Conservation (phyloP, 164 flowering plant genomes). For the Umbellularia californica region DNA sequence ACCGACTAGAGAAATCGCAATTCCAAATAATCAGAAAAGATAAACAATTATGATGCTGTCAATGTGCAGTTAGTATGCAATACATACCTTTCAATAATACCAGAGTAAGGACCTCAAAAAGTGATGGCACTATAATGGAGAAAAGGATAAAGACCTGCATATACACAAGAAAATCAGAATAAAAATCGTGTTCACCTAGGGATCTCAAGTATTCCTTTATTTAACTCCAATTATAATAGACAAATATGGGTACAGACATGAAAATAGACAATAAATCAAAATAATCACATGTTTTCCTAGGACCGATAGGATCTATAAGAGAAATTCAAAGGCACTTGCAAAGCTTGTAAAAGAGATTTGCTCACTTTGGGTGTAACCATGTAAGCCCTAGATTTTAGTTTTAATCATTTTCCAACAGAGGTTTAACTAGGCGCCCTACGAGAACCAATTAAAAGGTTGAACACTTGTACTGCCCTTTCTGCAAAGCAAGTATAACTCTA, state of each 20-base stretch:
- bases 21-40: background rate
- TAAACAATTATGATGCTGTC: background rate
- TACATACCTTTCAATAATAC: constrained; percentile 64
- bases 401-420: no score
- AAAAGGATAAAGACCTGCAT: constrained; percentile 80
- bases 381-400: no score
- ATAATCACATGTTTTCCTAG: background rate
- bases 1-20: background rate
- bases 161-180: background rate
- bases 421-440: no score
- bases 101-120: constrained; percentile 50
- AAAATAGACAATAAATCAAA: background rate
- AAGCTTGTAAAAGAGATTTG: no score
- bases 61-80: background rate
- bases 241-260: background rate
- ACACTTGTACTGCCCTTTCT: no score
- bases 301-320: background rate
- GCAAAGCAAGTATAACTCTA: no score
- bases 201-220: background rate
- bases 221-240: background rate
- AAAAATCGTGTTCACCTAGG: background rate
- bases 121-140: constrained; percentile 45
- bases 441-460: no score
- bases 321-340: background rate
- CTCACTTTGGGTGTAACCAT: no score